Conservation (phyloP, 768 basidiomycete genomes). For the Punctularia strigosozonata region DNA sequence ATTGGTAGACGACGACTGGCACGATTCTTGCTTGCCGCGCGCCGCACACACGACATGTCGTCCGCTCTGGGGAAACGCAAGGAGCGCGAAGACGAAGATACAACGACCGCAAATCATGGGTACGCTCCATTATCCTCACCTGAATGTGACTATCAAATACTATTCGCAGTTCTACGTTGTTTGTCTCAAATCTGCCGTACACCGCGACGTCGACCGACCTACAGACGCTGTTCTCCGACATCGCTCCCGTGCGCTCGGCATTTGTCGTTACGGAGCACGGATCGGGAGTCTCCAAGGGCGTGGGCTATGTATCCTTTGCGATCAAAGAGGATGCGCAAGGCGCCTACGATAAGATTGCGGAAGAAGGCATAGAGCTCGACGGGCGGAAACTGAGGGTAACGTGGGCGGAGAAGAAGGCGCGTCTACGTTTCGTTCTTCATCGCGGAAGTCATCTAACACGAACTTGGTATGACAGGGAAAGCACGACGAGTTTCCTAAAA, state of each 20-base stretch:
- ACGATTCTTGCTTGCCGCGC: too few relatives aligned
- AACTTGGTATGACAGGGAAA: too few relatives aligned
- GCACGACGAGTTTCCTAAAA: too few relatives aligned
- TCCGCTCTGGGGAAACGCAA: slow-evolving; percentile 33
- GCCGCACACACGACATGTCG: too few relatives aligned
- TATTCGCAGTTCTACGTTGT: slow-evolving; percentile 65
- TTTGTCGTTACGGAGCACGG: slow-evolving; percentile 83
- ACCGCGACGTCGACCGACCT: slow-evolving; percentile 84
- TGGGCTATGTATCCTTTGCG: slow-evolving; percentile 92
- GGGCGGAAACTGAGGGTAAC: slow-evolving; percentile 62
- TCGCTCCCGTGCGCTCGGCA: slow-evolving; percentile 87
- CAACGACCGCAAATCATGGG: slow-evolving; percentile 19
- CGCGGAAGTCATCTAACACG: background rate
- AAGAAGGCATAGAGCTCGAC: slow-evolving; percentile 53
- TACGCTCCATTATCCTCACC: slow-evolving; percentile 8
- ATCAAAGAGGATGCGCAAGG: slow-evolving; percentile 79
- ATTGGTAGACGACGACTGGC: too few relatives aligned
- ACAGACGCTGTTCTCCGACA: slow-evolving; percentile 87
- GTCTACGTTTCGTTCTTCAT: slow-evolving; percentile 4
- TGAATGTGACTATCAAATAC: background rate
- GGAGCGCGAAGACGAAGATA: slow-evolving; percentile 22
- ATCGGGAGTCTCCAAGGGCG: slow-evolving; percentile 76
- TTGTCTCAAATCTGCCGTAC: slow-evolving; percentile 89
- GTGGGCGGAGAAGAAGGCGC: slow-evolving; percentile 75
- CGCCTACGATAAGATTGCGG: slow-evolving; percentile 52